These are phyloP conservation scores for Priceomyces carsonii DNA, from an alignment of 805 yeast species.

Conservation along the genomic window DNA sequence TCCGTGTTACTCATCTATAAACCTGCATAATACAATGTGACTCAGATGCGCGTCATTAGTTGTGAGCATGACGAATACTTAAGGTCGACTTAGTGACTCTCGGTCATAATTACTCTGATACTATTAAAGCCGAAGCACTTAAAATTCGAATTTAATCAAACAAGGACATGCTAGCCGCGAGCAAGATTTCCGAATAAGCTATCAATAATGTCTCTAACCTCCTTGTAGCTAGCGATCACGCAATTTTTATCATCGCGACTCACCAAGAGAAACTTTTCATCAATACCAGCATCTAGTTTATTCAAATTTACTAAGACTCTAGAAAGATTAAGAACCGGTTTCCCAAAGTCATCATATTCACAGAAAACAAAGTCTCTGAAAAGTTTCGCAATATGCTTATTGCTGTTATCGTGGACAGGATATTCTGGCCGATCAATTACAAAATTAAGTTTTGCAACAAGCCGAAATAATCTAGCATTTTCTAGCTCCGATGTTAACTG, in stretches of 20 bases:
- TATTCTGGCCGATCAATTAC: conserved; percentile 74
- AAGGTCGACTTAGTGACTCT: no score
- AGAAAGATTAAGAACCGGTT: conserved; percentile 77
- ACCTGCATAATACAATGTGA: conserved; percentile 4
- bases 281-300: conserved; percentile 89
- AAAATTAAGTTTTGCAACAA: conserved; percentile 78
- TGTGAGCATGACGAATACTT: no score
- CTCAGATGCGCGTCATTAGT: conserved; percentile 5
- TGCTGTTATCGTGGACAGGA: conserved; percentile 74
- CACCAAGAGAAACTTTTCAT: conserved; percentile 77
- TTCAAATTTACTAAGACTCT: conserved; percentile 79
- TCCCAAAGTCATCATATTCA: conserved; percentile 75
- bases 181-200: conserved; percentile 59
- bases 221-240: conserved; percentile 81
- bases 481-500: conserved; percentile 75
- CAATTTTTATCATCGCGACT: conserved; percentile 86
- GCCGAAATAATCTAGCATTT: conserved; percentile 81
- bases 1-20: conserved; percentile 1
- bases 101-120: no score
- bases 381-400: conserved; percentile 57
- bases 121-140: no score
- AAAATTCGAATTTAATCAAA: no score
- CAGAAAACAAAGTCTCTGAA: conserved; percentile 87
- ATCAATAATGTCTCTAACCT: conserved; percentile 71
- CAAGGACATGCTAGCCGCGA: conserved; percentile 11